Evolutionary conservation across 2,329 filamentous ascomycete species (phyloP).

Genomic region (Amauroascus verrucosus): DNA sequence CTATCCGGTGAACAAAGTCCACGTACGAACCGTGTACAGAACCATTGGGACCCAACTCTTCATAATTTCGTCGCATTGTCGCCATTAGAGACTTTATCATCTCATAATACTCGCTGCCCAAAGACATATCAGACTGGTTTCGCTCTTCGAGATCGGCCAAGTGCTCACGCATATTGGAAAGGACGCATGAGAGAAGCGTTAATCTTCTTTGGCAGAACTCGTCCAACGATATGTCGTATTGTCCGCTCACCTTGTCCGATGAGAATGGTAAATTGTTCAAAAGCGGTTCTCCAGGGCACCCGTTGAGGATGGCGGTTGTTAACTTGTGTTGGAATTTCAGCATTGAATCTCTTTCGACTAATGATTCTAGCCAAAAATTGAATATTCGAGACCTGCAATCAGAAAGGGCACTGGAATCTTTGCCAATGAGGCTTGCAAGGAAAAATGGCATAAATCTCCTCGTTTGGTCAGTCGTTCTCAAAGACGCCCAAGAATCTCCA

Average conservation of each 20-base stretch:
- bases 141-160: conserved; percentile 33
- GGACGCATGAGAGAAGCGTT: conserved; percentile 45
- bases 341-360: conserved; percentile 51
- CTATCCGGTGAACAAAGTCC: conserved; percentile 50
- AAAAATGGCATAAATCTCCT: conserved; percentile 40
- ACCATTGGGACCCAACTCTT: conserved; percentile 37
- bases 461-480: conserved; percentile 39
- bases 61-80: conserved; percentile 52
- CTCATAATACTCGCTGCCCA: conserved; percentile 38
- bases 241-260: conserved; percentile 26
- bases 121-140: conserved; percentile 28
- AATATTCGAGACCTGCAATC: conserved; percentile 42
- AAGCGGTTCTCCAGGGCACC: conserved; percentile 38
- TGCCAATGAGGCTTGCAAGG: conserved; percentile 36
- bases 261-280: conserved; percentile 51
- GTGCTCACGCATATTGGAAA: conserved; percentile 50
- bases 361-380: conserved; percentile 44
- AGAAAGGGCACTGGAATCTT: conserved; percentile 32
- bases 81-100: conserved; percentile 49
- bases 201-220: conserved; percentile 48
- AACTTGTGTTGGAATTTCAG: conserved; percentile 53
- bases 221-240: conserved; percentile 40
- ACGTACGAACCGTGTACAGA: conserved; percentile 45
- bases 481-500: conserved; percentile 39
- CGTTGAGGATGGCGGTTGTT: conserved; percentile 45